Base-by-base conservation (phyloP, 2,329 filamentous ascomycete species). In the Chrysoporthe deuterocubensis region DNA sequence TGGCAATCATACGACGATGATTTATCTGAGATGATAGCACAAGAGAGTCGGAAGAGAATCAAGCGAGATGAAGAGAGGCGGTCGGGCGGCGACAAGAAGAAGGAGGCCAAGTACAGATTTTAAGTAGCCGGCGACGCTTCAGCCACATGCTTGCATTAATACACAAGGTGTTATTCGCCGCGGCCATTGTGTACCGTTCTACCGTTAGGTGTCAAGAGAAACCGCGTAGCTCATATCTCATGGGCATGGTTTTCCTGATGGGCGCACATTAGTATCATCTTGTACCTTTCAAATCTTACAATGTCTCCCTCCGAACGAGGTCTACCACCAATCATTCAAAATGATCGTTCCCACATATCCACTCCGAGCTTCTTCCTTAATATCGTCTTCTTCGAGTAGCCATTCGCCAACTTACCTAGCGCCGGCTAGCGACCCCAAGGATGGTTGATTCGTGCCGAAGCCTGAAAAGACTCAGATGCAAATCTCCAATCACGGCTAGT, bases 21-120 rank as follows among this genome's bases (percentile, higher is more conserved):
- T 76, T 80, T 99, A 67, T 95, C 90, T 74, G 92, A 97, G 75
- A 96, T 99, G 92, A 97, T 99, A 81, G 93, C 93, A 14, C 90
- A 93, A 75, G 96, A 98, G 81, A 93, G 90, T 76, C 87, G 93
- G 72, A 98, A 98, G 86, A 87, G 94, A 77, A 87, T 94, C 77
- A 96, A 94, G 86, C 88, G 92, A 72, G 94, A 97, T 73, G 90
- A 93, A 78, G 93, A 97, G 79, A 89, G 89, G 77, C 85, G 85
- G 74, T 85, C 64, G 8, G 68, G 67, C 3, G 67, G 71, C 9
- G 76, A 88, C 71, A 90, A 90, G 83, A 87, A 82, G 78, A 88
- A 84, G 77, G 84, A 85, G 73, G 76, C 78, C 71, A 85, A 85
- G 75, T 84, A 85, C 71, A 79, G 81, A 72, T 84, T 83, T 67